Conservation (phyloP, 2,329 filamentous ascomycete genomes). For the Xylariaceae sp. region DNA sequence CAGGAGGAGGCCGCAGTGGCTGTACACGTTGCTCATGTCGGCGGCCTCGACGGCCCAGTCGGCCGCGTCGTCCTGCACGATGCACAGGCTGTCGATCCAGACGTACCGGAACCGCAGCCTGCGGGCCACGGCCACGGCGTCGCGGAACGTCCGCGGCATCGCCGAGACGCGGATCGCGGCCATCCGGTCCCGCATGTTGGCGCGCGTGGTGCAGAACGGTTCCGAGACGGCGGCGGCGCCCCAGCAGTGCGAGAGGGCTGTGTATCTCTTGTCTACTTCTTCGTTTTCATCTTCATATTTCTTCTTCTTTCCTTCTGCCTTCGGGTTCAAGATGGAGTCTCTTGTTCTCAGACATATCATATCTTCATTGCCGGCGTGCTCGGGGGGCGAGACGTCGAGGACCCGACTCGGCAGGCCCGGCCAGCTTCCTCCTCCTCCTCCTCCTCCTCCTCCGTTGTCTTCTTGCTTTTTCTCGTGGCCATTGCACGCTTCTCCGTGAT, state of each 20-base stretch:
- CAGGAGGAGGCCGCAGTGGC: background rate
- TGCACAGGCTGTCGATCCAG: slow-evolving; percentile 1
- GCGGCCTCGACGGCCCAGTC: background rate
- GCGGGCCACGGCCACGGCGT: background rate
- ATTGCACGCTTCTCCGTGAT: background rate
- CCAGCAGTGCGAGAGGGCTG: slow-evolving; percentile 1
- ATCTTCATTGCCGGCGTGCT: background rate
- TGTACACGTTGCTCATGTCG: background rate
- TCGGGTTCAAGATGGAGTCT: background rate
- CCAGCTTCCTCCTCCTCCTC: background rate
- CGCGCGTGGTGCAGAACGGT: background rate
- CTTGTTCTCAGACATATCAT: background rate
- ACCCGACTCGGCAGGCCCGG: slow-evolving; percentile 1
- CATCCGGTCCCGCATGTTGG: background rate
- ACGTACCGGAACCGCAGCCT: background rate
- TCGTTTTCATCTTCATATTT: too few species aligned
- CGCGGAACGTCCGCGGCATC: slow-evolving; percentile 1
- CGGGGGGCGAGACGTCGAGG: background rate
- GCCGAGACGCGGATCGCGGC: background rate
- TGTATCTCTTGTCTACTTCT: background rate
- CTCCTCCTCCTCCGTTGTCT: too few species aligned
- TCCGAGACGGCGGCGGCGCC: background rate
- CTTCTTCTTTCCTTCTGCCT: too few species aligned
- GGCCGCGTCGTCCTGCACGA: background rate
- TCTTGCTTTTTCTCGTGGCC: too few species aligned